Base-by-base conservation (phyloP, 106 monocot genomes). In the Dendrobium officinale region DNA sequence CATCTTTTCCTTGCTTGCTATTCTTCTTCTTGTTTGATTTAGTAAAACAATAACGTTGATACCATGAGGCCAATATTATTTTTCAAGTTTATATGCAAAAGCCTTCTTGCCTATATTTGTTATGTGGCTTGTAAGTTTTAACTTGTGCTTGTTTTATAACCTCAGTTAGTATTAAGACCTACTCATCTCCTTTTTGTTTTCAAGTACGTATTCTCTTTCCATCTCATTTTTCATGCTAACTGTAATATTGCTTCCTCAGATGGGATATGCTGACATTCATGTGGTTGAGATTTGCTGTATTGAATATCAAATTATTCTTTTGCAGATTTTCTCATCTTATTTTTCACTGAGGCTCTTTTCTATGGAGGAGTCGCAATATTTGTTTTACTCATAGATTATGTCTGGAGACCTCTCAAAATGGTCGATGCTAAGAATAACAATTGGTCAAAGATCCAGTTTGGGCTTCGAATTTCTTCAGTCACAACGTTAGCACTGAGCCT, bases 271-370 rank as follows among this genome's bases (percentile, higher is more conserved):
- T 16, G 29, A 9, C 33, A 72, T 72, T 72, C 29, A 24, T 66
- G 64, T 66, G 26, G 10, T 72, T 51, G 51, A 51, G 13, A 51
- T 51, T 51, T 51, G 51, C 13, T 51, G 51, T 13, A 15, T 51
- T 40, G 11, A 72, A 72, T 16, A 40, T 72, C 40, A 40, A 40
- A 16, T 66, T 26, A 4, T 75, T 19, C 9, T 77, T 77, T 82
- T 73, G 8, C 94, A 96, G 96, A 96, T 88, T 96, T 96, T 81
- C 92, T 96, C 49, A 96, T 94, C 83, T 80, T 96, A 49, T 96
- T 96, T 87, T 90, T 96, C 76, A 94, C 92, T 0, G 96, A 96
- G 88, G 93, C 93, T 75, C 87, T 96, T 79, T 96, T 96, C 79
- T 96, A 96, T 59, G 79, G 83, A 54, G 96, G 96, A 64, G 93